Evolutionary conservation across 1,139 yeast genomes (phyloP).

Genomic region (Taiozyma sp.): DNA sequence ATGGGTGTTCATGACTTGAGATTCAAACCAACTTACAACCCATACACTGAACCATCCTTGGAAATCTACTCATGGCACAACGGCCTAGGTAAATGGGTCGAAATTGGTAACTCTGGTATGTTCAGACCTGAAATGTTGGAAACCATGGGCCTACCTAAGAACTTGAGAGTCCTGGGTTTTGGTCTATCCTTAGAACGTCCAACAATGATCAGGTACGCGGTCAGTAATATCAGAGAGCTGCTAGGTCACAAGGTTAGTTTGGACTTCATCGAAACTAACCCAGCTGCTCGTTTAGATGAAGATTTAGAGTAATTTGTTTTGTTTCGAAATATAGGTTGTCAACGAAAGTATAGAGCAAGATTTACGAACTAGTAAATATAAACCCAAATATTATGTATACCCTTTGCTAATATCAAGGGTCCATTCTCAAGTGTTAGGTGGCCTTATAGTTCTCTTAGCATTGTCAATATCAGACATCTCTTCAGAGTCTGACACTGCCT

Average conservation of each 20-base stretch:
- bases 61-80: conserved; percentile 97
- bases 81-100: conserved; percentile 96
- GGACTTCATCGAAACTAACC: conserved; percentile 91
- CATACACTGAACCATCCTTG: conserved; percentile 98
- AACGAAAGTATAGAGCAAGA: not conserved
- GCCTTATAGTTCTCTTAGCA: not conserved
- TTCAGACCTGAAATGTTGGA: conserved; percentile 99
- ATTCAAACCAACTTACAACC: conserved; percentile 98
- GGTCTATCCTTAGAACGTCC: conserved; percentile 98
- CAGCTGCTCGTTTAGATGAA: conserved; percentile 95
- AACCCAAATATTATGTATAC: not conserved
- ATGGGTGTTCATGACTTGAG: conserved; percentile 96
- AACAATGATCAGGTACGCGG: conserved; percentile 97
- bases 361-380: not conserved
- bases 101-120: conserved; percentile 99
- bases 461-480: conserved; percentile 4
- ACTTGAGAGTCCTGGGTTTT: conserved; percentile 94
- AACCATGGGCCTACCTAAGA: conserved; percentile 95
- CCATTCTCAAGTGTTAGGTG: not conserved
- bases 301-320: conserved; percentile 24
- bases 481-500: conserved; percentile 25
- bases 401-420: not conserved
- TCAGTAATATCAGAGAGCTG: conserved; percentile 89
- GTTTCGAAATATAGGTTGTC: not conserved
- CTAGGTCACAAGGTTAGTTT: conserved; percentile 91